Conservation (phyloP, 441 rosid species). For the Jatropha podagrica region DNA sequence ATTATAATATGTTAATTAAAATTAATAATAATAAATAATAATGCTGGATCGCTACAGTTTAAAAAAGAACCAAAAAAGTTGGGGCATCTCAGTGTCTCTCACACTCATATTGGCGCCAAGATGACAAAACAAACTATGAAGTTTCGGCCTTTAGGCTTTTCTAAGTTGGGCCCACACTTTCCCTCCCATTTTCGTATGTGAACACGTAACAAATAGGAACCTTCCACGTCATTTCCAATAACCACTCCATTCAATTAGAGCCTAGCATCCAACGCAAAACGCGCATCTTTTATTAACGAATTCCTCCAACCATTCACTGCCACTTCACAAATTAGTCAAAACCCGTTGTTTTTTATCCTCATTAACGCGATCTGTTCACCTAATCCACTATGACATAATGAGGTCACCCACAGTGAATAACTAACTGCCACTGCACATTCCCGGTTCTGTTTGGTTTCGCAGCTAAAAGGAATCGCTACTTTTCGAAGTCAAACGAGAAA, state of each 20-base stretch:
- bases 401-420: not conserved
- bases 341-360: not conserved
- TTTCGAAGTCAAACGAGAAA: not conserved
- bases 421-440: not conserved
- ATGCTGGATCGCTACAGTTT: no score
- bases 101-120: no score
- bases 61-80: no score
- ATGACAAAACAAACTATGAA: no score
- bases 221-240: conserved; percentile 2
- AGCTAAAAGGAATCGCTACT: not conserved
- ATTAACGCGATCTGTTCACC: not conserved
- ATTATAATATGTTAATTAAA: no score
- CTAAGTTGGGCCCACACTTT: no score
- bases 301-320: not conserved
- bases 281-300: not conserved
- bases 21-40: no score
- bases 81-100: no score
- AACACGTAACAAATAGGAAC: not conserved
- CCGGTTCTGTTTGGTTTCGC: not conserved
- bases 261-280: not conserved
- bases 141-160: no score
- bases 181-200: no score
- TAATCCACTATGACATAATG: not conserved
- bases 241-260: not conserved
- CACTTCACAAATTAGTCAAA: not conserved